Evolutionary conservation across 2,329 filamentous ascomycete species (phyloP).

Genomic region (Cladosporium sp.): DNA sequence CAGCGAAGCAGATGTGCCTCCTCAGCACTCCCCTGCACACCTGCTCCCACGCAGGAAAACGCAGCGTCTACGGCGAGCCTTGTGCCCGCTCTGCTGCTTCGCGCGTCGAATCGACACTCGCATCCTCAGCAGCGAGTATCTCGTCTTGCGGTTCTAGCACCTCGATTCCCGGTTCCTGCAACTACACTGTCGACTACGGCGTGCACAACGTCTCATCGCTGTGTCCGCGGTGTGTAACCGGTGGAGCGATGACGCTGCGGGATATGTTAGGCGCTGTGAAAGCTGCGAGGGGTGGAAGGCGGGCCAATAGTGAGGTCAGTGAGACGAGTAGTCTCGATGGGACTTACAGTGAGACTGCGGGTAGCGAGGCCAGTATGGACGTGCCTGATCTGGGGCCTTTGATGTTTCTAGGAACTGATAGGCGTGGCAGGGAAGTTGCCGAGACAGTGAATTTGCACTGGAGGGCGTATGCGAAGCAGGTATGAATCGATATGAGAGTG

Average conservation of each 20-base stretch:
- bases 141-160: neutral
- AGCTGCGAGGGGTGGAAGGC: neutral
- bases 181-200: conserved; percentile 11
- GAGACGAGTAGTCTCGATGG: neutral
- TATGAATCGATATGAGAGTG: neutral
- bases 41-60: conserved; percentile 24
- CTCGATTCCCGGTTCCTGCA: neutral
- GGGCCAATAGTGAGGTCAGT: neutral
- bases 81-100: conserved; percentile 22
- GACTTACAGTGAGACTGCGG: neutral
- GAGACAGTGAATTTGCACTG: neutral
- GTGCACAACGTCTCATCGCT: neutral
- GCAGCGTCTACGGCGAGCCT: conserved; percentile 12
- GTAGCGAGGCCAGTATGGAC: neutral
- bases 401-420: neutral
- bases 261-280: conserved; percentile 5
- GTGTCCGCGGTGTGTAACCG: neutral
- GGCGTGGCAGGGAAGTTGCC: neutral
- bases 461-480: neutral
- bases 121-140: neutral
- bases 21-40: conserved; percentile 22
- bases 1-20: conserved; percentile 18
- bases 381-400: conserved; percentile 12
- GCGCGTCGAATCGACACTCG: neutral
- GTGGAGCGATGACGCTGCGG: neutral